Evolutionary conservation across 2,329 filamentous ascomycete species (phyloP).

Genomic region (Xylaria digitata): DNA sequence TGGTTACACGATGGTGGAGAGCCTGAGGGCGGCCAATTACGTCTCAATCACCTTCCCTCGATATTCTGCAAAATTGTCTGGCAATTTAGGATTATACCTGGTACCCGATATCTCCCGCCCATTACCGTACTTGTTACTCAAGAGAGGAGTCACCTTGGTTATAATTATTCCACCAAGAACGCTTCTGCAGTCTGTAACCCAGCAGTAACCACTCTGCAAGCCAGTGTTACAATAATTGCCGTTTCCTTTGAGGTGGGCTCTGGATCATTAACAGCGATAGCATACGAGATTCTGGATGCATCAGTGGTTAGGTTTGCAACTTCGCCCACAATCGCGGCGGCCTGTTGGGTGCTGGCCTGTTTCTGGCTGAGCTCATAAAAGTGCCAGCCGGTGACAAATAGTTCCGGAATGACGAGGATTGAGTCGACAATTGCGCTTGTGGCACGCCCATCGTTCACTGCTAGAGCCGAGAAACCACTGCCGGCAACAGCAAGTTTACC

Average conservation of each 20-base stretch:
- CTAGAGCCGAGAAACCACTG: slow-evolving; percentile 12
- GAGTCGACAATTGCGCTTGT: slow-evolving; percentile 12
- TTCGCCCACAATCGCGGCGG: slow-evolving; percentile 7
- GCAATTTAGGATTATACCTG: too few relatives aligned
- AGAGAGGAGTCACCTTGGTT: too few relatives aligned
- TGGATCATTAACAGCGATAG: slow-evolving; percentile 8
- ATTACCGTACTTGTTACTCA: too few relatives aligned
- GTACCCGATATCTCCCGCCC: too few relatives aligned
- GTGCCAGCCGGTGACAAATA: slow-evolving; percentile 17
- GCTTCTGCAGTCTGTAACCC: slow-evolving; percentile 11
- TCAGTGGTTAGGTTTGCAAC: slow-evolving; percentile 1
- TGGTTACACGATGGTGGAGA: too few relatives aligned
- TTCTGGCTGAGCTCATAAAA: slow-evolving; percentile 25
- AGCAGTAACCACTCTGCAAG: not conserved
- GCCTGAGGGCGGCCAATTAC: too few relatives aligned
- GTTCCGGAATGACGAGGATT: slow-evolving; percentile 14
- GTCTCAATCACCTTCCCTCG: too few relatives aligned
- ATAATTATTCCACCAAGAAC: slow-evolving; percentile 7
- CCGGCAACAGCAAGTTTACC: slow-evolving; percentile 5
- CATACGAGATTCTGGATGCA: slow-evolving; percentile 18
- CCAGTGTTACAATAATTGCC: slow-evolving; percentile 1
- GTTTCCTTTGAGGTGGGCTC: slow-evolving; percentile 4
- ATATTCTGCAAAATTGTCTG: too few relatives aligned
- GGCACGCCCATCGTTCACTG: slow-evolving; percentile 16
- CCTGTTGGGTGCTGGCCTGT: not conserved